Conservation (phyloP, 345 rosid species). For the Draba incana region DNA sequence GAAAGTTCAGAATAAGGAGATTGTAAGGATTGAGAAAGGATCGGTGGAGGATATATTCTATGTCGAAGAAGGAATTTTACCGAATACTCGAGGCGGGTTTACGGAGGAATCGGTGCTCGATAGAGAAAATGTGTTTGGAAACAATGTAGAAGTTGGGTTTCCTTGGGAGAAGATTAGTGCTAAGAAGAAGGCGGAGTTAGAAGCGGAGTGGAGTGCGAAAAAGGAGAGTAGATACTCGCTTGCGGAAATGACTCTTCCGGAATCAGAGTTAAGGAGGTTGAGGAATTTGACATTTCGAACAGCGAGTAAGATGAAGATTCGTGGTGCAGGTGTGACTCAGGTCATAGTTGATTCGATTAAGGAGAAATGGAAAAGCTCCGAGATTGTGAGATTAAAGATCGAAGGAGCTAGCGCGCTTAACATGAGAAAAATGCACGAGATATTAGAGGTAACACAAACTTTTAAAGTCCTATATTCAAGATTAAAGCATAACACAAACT, state of each 20-base stretch:
- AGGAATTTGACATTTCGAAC: constrained; percentile 70
- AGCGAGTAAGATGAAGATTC: constrained; percentile 59
- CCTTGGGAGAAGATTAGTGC: constrained; percentile 82
- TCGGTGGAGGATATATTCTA: constrained; percentile 78
- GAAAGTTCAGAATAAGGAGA: constrained; percentile 34
- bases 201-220: constrained; percentile 54
- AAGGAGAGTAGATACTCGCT: constrained; percentile 61
- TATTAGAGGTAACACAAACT: constrained; percentile 46
- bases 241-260: constrained; percentile 89
- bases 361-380: constrained; percentile 73
- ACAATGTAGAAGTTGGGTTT: constrained; percentile 61
- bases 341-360: constrained; percentile 68
- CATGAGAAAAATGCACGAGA: constrained; percentile 91
- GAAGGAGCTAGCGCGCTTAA: constrained; percentile 91
- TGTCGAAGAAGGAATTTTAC: constrained; percentile 75
- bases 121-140: constrained; percentile 39
- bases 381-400: constrained; percentile 83
- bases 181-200: constrained; percentile 47
- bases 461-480: too few relatives aligned
- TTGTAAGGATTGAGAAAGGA: constrained; percentile 64
- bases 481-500: too few relatives aligned
- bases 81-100: constrained; percentile 74
- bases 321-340: constrained; percentile 73
- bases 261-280: constrained; percentile 78
- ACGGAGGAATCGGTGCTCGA: constrained; percentile 52